Conservation (phyloP, 352 stramenopile genomes). For the Phytopythium oedochilum region DNA sequence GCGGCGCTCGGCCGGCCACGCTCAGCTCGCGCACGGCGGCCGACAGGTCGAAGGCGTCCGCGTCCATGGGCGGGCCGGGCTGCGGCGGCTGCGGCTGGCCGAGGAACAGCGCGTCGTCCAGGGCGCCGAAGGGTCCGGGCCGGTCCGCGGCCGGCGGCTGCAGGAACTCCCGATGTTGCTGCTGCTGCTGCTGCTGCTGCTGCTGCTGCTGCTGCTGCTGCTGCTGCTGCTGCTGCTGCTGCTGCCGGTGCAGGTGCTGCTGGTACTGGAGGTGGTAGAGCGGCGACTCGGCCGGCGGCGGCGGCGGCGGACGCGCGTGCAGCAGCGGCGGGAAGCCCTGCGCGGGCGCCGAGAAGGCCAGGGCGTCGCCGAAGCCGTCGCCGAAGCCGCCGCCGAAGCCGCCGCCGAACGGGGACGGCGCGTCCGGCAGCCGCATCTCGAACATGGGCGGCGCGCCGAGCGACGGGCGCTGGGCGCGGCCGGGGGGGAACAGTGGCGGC, state of each 20-base stretch:
- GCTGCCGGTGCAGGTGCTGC: slow-evolving; percentile 29
- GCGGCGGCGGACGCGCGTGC: not conserved
- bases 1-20: slow-evolving; percentile 9
- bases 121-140: too few relatives aligned
- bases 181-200: slow-evolving; percentile 5
- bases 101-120: slow-evolving; percentile 4
- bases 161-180: not conserved
- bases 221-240: slow-evolving; percentile 12
- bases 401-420: not conserved
- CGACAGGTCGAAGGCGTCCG: slow-evolving; percentile 29
- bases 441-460: not conserved
- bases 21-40: slow-evolving; percentile 38
- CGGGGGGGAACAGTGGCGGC: not conserved
- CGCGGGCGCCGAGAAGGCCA: not conserved
- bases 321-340: not conserved
- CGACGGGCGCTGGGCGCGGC: not conserved
- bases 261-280: slow-evolving; percentile 44
- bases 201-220: slow-evolving; percentile 28
- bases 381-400: not conserved
- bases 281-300: not conserved
- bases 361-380: not conserved
- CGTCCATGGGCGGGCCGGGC: not conserved
- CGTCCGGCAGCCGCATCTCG: slow-evolving; percentile 4
- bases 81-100: slow-evolving; percentile 3
- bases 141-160: too few relatives aligned